Conservation (phyloP, 768 basidiomycete species). For the Kwoniella sp. region DNA sequence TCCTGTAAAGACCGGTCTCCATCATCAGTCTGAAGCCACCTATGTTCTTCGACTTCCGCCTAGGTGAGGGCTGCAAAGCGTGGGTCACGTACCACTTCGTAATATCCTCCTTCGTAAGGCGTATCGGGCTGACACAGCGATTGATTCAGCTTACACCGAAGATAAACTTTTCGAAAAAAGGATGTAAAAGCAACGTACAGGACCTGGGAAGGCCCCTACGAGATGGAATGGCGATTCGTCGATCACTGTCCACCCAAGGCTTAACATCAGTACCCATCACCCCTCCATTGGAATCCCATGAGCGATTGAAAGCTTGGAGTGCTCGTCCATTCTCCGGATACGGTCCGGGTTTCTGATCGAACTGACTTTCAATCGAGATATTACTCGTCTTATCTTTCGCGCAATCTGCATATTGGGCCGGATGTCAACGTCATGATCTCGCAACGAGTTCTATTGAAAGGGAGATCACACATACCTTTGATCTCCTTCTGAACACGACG, state of each 20-base stretch:
- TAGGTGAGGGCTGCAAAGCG: slow-evolving; percentile 10
- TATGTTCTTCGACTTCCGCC: too few species aligned
- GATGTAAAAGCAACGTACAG: slow-evolving; percentile 57
- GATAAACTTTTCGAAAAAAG: not conserved
- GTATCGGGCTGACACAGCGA: slow-evolving; percentile 65
- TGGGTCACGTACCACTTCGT: slow-evolving; percentile 73
- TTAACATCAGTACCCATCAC: not conserved
- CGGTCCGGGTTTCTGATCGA: too few species aligned
- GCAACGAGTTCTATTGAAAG: not conserved
- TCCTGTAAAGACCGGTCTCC: slow-evolving; percentile 65
- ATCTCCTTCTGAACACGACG: slow-evolving; percentile 95
- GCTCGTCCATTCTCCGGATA: too few species aligned
- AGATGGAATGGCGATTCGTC: slow-evolving; percentile 90
- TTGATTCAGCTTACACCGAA: slow-evolving; percentile 6
- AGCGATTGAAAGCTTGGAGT: not conserved
- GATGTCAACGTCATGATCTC: not conserved
- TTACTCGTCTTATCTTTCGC: slow-evolving; percentile 90
- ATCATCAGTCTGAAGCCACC: too few species aligned
- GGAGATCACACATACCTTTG: slow-evolving; percentile 62
- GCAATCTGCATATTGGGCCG: slow-evolving; percentile 66
- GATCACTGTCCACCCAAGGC: slow-evolving; percentile 60
- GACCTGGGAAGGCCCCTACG: slow-evolving; percentile 86
- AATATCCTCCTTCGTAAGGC: slow-evolving; percentile 88
- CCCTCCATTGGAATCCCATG: too few species aligned
- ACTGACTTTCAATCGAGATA: slow-evolving; percentile 70